Evolutionary conservation across 2,329 filamentous ascomycete species (phyloP), one percentile per base, ranked within the genome.

Genomic region (Colletotrichum sublineola): DNA sequence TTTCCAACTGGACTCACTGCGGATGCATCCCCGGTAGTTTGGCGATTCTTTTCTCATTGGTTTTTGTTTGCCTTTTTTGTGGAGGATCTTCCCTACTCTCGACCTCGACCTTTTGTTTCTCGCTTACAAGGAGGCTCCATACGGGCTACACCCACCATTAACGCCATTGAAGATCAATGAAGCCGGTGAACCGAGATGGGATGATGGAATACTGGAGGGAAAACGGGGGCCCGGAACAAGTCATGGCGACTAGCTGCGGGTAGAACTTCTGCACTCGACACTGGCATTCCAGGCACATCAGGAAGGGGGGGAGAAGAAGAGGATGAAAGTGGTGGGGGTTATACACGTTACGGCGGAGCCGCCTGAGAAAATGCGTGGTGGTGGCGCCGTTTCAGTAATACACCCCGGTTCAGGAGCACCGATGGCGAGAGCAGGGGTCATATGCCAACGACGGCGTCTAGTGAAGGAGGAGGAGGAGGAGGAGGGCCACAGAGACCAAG

Each of bases 341-440:
- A 24, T 18, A 44, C 42, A 44, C 42, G 42, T 44, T n/a, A 63
- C 31, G 52, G 58, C 65, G 58, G 65, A 71, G 69, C 69, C 69
- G 69, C 69, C 69, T 68, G 65, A 64, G 63, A 68, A 68, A 58
- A 68, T 71, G 69, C 65, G 65, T 71, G 69, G 29, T 68, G 65
- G 58, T 44, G 42, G 42, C 44, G 60, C 65, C 65, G 69, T 72
- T 72, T 72, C 69, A 72, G 65, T 53, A n/a, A 71, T 14, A 7
- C 1, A 33, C 53, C 69, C 69, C 53, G 33, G 65, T 63, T 46
- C 55, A 61, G 65, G 60, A 68, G 65, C 52, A 38, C n/a, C 15
- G 57, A 50, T 46, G 40, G 58, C 15, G 42, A n/a, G 14, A 14
- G 31, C 64, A 71, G 53, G 69, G 69, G 63, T 68, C 52, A 63